Percentiles rank a stretch among this genome's conserved stretches.
These are phyloP conservation scores for Podospora fimiseda DNA, from an alignment of 495 filamentous ascomycete species.

Conservation along the genomic window DNA sequence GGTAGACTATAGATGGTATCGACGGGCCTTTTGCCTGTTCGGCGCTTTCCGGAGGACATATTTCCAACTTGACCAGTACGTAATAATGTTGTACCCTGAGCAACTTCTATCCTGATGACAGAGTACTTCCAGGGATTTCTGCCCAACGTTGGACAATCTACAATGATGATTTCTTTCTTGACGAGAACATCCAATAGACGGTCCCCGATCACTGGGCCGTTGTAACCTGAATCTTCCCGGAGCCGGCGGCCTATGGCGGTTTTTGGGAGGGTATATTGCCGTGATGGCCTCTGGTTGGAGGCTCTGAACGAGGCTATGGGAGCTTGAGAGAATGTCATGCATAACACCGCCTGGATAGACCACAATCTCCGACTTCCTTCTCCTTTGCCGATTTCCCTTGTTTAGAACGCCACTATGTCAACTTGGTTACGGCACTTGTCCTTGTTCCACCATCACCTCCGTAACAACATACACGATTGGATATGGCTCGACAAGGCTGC, in stretches of 20 bases:
- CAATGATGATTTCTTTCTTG: background rate
- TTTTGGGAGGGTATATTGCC: background rate
- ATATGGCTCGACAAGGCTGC: background rate
- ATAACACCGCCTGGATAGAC: slow-evolving; percentile 1
- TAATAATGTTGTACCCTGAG: too few relatives aligned
- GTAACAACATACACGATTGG: background rate
- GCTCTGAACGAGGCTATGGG: background rate
- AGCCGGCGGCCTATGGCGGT: background rate
- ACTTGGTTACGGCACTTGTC: background rate
- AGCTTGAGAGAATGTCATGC: background rate
- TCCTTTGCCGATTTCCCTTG: background rate
- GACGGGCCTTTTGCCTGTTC: too few relatives aligned
- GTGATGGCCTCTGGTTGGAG: background rate
- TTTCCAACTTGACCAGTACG: too few relatives aligned
- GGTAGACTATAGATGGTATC: too few relatives aligned
- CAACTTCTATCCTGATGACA: too few relatives aligned
- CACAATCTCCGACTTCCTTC: background rate
- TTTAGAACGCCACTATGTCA: background rate
- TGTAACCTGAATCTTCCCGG: background rate
- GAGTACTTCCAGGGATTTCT: too few relatives aligned
- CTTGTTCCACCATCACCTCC: background rate
- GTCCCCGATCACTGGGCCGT: background rate
- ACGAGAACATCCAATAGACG: background rate
- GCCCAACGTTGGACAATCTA: too few relatives aligned
- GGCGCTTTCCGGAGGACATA: too few relatives aligned